phyloP scores from a whole-genome alignment of 2,329 filamentous ascomycete genomes.

The Sarocladium oryzae region DNA sequence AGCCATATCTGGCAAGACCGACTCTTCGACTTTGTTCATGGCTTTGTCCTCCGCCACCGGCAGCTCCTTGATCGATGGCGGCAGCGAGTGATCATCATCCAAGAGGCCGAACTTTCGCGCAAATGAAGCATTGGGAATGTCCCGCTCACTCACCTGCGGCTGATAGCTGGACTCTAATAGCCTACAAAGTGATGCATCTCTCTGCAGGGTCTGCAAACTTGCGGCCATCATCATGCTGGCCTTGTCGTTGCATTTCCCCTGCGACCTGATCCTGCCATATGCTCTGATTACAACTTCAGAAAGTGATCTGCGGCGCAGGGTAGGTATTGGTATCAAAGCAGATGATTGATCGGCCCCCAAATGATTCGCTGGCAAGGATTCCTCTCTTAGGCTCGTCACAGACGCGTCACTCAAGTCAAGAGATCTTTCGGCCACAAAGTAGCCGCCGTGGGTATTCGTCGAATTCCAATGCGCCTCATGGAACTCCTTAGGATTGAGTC shows the following conservation, averaged over 20 bases:
- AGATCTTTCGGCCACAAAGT: constrained; percentile 26
- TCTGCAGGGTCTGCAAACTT: not conserved
- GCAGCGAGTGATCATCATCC: constrained; percentile 24
- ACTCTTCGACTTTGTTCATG: constrained; percentile 25
- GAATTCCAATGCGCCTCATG: constrained; percentile 35
- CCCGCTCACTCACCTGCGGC: constrained; percentile 26
- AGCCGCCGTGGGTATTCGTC: constrained; percentile 21
- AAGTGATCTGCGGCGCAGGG: not conserved
- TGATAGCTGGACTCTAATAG: constrained; percentile 14
- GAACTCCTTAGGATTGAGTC: constrained; percentile 31
- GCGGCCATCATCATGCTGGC: not conserved
- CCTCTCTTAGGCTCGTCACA: constrained; percentile 6
- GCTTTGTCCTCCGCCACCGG: constrained; percentile 36
- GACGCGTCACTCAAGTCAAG: constrained; percentile 14
- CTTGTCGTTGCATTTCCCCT: not conserved
- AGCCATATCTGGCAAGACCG: constrained; percentile 20
- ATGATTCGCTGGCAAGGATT: not conserved
- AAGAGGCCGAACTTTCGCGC: constrained; percentile 35
- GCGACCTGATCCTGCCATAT: not conserved
- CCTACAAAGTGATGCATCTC: not conserved
- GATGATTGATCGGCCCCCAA: not conserved
- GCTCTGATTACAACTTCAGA: not conserved
- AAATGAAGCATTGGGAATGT: constrained; percentile 38
- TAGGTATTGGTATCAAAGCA: not conserved
- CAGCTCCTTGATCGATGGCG: constrained; percentile 29